Evolutionary conservation across 768 basidiomycete genomes (phyloP).

Genomic region (Polyporus arcularius): DNA sequence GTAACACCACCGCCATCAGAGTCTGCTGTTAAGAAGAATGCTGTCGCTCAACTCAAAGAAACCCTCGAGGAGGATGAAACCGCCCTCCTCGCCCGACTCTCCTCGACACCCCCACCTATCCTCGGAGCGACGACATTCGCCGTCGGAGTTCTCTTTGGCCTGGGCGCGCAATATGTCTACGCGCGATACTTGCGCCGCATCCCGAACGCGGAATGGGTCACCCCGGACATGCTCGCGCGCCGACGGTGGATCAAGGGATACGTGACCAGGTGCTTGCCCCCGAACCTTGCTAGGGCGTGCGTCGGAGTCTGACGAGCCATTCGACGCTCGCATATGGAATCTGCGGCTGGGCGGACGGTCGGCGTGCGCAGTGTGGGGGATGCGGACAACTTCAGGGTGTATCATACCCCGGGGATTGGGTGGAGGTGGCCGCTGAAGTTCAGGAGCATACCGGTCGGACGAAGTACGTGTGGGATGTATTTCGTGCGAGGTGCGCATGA

Average conservation of each 20-base stretch:
- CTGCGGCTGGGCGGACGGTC: no score
- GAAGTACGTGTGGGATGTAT: conserved; percentile 39
- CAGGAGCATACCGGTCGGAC: conserved; percentile 56
- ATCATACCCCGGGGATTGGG: conserved; percentile 79
- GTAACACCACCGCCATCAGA: no score
- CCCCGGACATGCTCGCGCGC: conserved; percentile 56
- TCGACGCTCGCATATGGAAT: no score
- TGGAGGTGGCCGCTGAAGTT: conserved; percentile 76
- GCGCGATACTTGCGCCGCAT: conserved; percentile 60
- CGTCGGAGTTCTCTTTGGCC: conserved; percentile 24
- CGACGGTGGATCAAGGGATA: conserved; percentile 75
- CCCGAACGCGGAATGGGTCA: conserved; percentile 67
- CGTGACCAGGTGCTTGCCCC: conserved; percentile 66
- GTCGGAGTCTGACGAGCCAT: background rate
- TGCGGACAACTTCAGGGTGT: conserved; percentile 85
- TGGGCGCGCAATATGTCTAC: conserved; percentile 47
- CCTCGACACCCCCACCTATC: conserved; percentile 13
- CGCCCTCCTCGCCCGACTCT: background rate
- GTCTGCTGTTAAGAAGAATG: no score
- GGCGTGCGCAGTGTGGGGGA: conserved; percentile 66
- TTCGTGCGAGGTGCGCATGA: background rate
- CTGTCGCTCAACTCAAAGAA: background rate
- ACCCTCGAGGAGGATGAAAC: background rate
- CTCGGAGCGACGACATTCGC: conserved; percentile 38
- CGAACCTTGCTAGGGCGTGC: background rate